Conservation (phyloP, 2,329 filamentous ascomycete genomes). For the Colletotrichum liriopes region DNA sequence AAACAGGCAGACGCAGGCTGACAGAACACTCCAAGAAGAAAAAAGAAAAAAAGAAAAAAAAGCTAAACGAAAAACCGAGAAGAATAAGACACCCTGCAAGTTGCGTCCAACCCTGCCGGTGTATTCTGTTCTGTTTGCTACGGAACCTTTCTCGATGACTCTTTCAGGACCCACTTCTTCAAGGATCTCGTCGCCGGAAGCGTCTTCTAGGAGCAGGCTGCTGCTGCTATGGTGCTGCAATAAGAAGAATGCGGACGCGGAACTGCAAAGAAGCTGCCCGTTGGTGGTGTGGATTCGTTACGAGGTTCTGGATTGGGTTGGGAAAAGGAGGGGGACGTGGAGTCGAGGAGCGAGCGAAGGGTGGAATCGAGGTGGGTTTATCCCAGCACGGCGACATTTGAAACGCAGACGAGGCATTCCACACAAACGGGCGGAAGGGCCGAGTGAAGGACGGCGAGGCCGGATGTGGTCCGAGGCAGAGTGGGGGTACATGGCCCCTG, state of each 20-base stretch:
- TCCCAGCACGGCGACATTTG: not conserved
- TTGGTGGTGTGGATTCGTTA: not conserved
- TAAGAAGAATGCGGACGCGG: not conserved
- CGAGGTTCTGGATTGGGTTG: not conserved
- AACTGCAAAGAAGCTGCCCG: not conserved
- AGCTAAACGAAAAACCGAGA: not conserved
- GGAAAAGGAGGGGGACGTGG: not conserved
- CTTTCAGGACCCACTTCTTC: not conserved
- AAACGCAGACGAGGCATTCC: not conserved
- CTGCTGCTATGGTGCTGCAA: not conserved
- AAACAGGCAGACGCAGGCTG: not conserved
- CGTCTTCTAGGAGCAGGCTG: not conserved
- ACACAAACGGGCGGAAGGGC: not conserved
- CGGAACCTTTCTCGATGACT: not conserved
- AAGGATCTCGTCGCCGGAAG: not conserved
- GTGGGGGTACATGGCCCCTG: too few relatives aligned
- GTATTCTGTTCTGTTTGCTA: conserved; percentile 1
- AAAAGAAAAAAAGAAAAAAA: not conserved
- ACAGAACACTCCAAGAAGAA: not conserved
- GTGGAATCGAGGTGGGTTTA: not conserved
- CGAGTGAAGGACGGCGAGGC: not conserved
- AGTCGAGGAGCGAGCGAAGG: not conserved
- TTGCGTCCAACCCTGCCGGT: conserved; percentile 3
- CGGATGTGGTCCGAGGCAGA: not conserved
- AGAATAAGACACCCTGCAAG: not conserved